Evolutionary conservation across 1,139 yeast genomes (phyloP).

Genomic region (Pichia sp.): DNA sequence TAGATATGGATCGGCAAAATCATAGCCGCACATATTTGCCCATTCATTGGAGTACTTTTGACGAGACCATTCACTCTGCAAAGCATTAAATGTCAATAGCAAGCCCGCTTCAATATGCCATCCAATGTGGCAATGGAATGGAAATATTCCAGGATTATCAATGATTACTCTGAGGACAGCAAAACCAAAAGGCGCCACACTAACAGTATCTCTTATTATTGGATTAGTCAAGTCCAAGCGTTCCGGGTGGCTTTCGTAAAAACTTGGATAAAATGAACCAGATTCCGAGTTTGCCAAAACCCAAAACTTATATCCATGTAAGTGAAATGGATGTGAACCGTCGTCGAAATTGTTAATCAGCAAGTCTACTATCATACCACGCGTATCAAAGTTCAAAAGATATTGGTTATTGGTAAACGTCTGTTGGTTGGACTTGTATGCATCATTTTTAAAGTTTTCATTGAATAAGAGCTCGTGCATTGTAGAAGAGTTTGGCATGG

Average conservation of each 20-base stretch:
- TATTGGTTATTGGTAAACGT: slow-evolving; percentile 13
- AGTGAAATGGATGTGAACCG: slow-evolving; percentile 72
- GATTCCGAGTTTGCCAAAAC: slow-evolving; percentile 13
- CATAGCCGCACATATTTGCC: slow-evolving; percentile 18
- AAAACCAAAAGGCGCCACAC: slow-evolving; percentile 64
- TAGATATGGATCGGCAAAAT: slow-evolving; percentile 13
- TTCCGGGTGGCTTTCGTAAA: slow-evolving; percentile 42
- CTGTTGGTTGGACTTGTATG: slow-evolving; percentile 11
- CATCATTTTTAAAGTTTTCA: slow-evolving; percentile 1
- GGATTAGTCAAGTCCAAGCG: slow-evolving; percentile 36
- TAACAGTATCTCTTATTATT: slow-evolving; percentile 64
- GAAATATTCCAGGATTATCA: slow-evolving; percentile 88
- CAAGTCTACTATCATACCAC: slow-evolving; percentile 45
- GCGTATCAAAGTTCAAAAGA: slow-evolving; percentile 16
- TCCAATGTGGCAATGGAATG: slow-evolving; percentile 91
- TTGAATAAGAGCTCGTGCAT: slow-evolving; percentile 18
- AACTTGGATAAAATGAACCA: slow-evolving; percentile 43
- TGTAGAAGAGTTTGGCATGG: slow-evolving; percentile 12
- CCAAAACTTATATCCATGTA: slow-evolving; percentile 64
- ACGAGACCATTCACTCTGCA: slow-evolving; percentile 17
- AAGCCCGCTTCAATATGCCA: slow-evolving; percentile 93
- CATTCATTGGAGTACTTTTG: slow-evolving; percentile 8
- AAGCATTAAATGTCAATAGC: slow-evolving; percentile 20
- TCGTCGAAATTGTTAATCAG: slow-evolving; percentile 63
- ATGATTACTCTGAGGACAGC: slow-evolving; percentile 63